Evolutionary conservation across 495 filamentous ascomycete species (phyloP).

Genomic region (Jackrogersella multiformis): DNA sequence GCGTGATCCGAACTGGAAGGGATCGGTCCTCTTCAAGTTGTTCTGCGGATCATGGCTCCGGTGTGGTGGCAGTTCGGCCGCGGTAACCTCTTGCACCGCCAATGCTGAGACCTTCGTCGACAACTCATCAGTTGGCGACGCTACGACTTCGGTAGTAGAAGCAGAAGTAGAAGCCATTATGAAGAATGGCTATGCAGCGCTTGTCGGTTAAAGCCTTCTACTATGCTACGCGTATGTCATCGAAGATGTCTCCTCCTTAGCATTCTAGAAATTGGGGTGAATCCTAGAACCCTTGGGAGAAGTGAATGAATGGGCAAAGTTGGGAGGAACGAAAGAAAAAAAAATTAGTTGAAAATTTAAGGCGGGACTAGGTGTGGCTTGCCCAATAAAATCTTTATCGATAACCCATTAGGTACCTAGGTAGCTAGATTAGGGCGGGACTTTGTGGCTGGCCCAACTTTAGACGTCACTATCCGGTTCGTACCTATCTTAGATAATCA

Average conservation of each 20-base stretch:
- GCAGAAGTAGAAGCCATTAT: constrained; percentile 30
- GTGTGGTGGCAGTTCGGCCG: constrained; percentile 51
- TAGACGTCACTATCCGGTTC: constrained; percentile 16
- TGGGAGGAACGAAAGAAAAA: not conserved
- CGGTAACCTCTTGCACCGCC: constrained; percentile 37
- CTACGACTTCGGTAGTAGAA: not conserved
- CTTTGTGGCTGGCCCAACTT: not conserved
- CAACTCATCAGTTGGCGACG: constrained; percentile 36
- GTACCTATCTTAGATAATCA: not conserved
- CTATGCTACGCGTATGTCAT: constrained; percentile 14
- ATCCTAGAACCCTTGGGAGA: constrained; percentile 11
- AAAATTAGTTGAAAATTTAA: constrained; percentile 28
- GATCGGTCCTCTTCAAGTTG: constrained; percentile 83
- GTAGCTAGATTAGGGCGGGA: not conserved
- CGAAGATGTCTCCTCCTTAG: constrained; percentile 12
- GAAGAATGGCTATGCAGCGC: not conserved
- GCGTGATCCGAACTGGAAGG: constrained; percentile 94
- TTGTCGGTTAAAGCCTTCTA: constrained; percentile 1
- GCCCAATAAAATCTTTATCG: constrained; percentile 14
- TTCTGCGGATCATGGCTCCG: constrained; percentile 65
- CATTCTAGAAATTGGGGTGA: constrained; percentile 35
- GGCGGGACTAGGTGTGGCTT: constrained; percentile 9
- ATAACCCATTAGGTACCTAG: constrained; percentile 2
- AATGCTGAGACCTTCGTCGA: constrained; percentile 36
- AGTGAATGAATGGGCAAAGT: constrained; percentile 1